Evolutionary conservation across 2,329 filamentous ascomycete species (phyloP).

Genomic region (Teratosphaeria epicoccoides): DNA sequence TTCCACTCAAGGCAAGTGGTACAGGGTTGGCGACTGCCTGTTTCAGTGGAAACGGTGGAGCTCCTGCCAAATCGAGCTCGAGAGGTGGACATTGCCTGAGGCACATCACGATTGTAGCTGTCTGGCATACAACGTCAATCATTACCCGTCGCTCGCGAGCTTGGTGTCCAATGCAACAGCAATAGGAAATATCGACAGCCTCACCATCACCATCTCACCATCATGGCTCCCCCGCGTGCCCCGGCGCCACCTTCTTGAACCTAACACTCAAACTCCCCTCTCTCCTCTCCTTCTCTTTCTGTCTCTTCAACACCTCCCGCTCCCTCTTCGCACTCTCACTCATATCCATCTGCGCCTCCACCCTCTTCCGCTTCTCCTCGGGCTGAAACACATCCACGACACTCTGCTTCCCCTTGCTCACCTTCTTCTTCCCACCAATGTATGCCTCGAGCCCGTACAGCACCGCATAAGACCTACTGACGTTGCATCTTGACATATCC

Average conservation of each 20-base stretch:
- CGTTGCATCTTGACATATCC: conserved; percentile 67
- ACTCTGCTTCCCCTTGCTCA: conserved; percentile 45
- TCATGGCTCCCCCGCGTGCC: conserved; percentile 7
- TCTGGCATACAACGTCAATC: too few relatives aligned
- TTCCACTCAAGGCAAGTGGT: too few relatives aligned
- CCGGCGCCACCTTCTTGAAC: conserved; percentile 17
- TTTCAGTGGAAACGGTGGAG: background rate
- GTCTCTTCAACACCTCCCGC: conserved; percentile 39
- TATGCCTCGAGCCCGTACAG: conserved; percentile 76
- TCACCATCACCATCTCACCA: conserved; percentile 14
- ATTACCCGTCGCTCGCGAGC: too few relatives aligned
- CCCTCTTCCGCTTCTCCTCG: conserved; percentile 41
- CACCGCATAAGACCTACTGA: conserved; percentile 72
- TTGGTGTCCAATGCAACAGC: background rate
- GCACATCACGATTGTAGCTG: background rate
- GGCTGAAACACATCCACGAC: conserved; percentile 50
- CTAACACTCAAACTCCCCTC: conserved; percentile 26
- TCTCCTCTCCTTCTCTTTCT: conserved; percentile 31
- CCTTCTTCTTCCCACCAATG: conserved; percentile 54
- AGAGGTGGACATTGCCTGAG: background rate
- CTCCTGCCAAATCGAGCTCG: background rate
- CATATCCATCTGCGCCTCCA: conserved; percentile 45
- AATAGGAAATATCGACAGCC: too few relatives aligned
- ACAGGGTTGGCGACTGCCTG: too few relatives aligned
- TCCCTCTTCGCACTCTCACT: conserved; percentile 51